These are phyloP conservation scores for Hymenochaete sp. DNA, from an alignment of 1,284 basidiomycete genomes.

Conservation along the genomic window DNA sequence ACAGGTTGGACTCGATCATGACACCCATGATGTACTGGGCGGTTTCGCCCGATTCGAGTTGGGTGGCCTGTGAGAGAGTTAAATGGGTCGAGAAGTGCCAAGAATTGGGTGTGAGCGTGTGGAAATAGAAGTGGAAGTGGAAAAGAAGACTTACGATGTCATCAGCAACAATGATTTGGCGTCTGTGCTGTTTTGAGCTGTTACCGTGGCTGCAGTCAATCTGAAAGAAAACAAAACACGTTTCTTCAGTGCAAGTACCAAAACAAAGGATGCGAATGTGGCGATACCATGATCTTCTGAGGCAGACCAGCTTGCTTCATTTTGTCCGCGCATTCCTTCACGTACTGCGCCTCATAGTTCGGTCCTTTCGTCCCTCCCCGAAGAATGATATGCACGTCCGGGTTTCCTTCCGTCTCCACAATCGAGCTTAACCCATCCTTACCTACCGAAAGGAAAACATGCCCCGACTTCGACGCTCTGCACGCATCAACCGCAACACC, in stretches of 20 bases:
- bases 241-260: too few relatives aligned
- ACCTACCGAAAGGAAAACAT: conserved; percentile 89
- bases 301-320: conserved; percentile 73
- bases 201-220: conserved; percentile 96
- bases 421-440: conserved; percentile 90
- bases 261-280: not conserved
- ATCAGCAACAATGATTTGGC: conserved; percentile 78
- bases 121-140: not conserved
- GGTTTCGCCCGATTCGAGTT: conserved; percentile 66
- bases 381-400: conserved; percentile 87
- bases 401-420: conserved; percentile 85
- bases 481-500: conserved; percentile 88
- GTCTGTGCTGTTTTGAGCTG: conserved; percentile 79
- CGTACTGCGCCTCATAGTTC: conserved; percentile 74
- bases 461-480: conserved; percentile 75
- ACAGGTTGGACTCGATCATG: conserved; percentile 94
- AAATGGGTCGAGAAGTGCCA: conserved; percentile 1
- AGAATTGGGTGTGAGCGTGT: too few relatives aligned
- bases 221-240: conserved; percentile 31
- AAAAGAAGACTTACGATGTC: conserved; percentile 50
- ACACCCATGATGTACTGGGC: conserved; percentile 83
- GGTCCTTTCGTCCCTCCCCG: conserved; percentile 82
- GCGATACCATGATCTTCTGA: conserved; percentile 73
- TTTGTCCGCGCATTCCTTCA: conserved; percentile 70
- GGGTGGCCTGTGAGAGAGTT: conserved; percentile 44